A percentile compares a stretch with the other conserved stretches of the same genome.
Evolutionary conservation across 352 stramenopile genomes (phyloP).

Genomic region (Pythium aristosporum): DNA sequence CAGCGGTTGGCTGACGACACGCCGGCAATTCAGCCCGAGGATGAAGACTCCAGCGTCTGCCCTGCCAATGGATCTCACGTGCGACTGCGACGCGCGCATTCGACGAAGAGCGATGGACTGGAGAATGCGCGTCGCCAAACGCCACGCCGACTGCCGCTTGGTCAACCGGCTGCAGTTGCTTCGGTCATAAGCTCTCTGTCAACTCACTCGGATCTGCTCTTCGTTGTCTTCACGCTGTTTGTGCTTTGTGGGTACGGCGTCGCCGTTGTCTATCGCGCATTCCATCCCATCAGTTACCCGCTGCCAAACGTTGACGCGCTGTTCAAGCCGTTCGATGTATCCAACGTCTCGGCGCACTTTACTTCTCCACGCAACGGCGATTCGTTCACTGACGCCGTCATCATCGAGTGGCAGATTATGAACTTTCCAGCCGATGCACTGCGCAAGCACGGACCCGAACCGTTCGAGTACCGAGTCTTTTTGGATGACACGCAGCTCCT

Average conservation of each 20-base stretch:
- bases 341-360: slow-evolving; percentile 43
- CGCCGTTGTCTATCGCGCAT: slow-evolving; percentile 43
- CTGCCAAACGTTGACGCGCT: slow-evolving; percentile 37
- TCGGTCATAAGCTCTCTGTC: background rate
- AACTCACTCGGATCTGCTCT: background rate
- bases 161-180: background rate
- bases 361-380: slow-evolving; percentile 26
- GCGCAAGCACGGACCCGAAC: slow-evolving; percentile 38
- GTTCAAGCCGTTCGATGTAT: slow-evolving; percentile 43
- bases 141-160: background rate
- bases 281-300: slow-evolving; percentile 36
- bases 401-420: slow-evolving; percentile 43
- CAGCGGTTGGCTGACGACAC: background rate
- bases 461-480: slow-evolving; percentile 42
- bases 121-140: background rate
- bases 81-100: background rate
- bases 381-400: slow-evolving; percentile 23
- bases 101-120: background rate
- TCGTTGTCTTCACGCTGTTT: slow-evolving; percentile 19
- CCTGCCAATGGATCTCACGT: background rate
- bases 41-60: background rate
- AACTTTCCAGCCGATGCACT: slow-evolving; percentile 42
- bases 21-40: slow-evolving; percentile 4
- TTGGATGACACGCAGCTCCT: slow-evolving; percentile 35
- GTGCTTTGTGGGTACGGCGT: slow-evolving; percentile 40